phyloP scores from a whole-genome alignment of 441 rosid species.

The Erysimum pusillum region DNA sequence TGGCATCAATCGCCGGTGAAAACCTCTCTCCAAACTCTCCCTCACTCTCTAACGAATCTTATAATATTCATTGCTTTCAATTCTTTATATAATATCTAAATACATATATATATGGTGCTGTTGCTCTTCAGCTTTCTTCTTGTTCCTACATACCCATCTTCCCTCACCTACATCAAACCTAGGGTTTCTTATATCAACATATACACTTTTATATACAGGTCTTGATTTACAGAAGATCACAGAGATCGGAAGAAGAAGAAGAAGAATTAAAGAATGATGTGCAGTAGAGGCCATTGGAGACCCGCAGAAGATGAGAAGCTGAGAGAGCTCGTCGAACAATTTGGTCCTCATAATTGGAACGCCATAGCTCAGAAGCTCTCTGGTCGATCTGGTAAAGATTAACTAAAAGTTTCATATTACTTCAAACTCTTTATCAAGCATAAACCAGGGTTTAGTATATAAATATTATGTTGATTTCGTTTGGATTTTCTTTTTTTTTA shows the following conservation, averaged over 20 bases:
- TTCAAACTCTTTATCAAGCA: neutral
- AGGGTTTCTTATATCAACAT: constrained; percentile 30
- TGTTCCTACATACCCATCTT: constrained; percentile 51
- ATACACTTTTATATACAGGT: constrained; percentile 1
- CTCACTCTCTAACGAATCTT: constrained; percentile 65
- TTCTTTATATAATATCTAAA: neutral
- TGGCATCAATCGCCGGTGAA: constrained; percentile 73
- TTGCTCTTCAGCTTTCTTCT: constrained; percentile 47
- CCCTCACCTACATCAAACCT: constrained; percentile 35
- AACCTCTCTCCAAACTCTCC: constrained; percentile 61
- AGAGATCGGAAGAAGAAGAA: neutral
- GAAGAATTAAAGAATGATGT: constrained; percentile 45
- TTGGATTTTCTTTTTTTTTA: constrained; percentile 29
- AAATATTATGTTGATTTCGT: neutral
- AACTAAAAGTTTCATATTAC: neutral
- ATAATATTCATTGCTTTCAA: constrained; percentile 15
- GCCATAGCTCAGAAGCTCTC: constrained; percentile 75
- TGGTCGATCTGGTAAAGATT: constrained; percentile 67
- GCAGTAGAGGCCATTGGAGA: constrained; percentile 78
- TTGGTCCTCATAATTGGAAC: constrained; percentile 82
- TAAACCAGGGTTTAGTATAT: constrained; percentile 15
- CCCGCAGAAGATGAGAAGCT: constrained; percentile 73
- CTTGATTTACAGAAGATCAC: neutral
- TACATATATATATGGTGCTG: constrained; percentile 29
- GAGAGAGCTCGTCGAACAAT: constrained; percentile 60